A percentile compares a stretch with the other conserved stretches of the same genome.
phyloP scores from a whole-genome alignment of 2,329 filamentous ascomycete species.

The Cercospora janseana region DNA sequence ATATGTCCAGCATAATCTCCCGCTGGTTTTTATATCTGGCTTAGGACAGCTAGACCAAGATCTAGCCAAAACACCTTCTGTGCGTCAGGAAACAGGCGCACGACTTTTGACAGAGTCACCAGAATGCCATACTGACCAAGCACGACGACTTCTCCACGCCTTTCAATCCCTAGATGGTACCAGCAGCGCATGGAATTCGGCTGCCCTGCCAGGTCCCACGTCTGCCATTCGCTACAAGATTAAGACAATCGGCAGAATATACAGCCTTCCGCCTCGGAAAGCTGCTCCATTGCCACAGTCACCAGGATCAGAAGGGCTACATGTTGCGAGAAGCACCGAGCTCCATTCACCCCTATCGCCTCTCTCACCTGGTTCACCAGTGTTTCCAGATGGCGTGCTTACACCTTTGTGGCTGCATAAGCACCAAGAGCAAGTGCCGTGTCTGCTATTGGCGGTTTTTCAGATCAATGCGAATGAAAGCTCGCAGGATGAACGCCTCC shows the following conservation, averaged over 20 bases:
- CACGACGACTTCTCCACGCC: constrained; percentile 56
- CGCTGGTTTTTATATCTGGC: constrained; percentile 78
- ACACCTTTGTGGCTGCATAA: constrained; percentile 81
- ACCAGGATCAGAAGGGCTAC: constrained; percentile 38
- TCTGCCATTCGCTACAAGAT: constrained; percentile 32
- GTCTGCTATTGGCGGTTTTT: constrained; percentile 78
- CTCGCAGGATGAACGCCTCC: constrained; percentile 81
- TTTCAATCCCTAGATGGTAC: constrained; percentile 51
- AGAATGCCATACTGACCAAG: constrained; percentile 37
- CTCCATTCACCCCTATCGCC: constrained; percentile 91
- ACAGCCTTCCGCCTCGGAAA: constrained; percentile 61
- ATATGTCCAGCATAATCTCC: constrained; percentile 84
- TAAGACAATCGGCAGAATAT: constrained; percentile 66
- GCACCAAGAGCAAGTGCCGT: constrained; percentile 80
- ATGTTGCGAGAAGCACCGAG: constrained; percentile 43
- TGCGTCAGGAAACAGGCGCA: constrained; percentile 32
- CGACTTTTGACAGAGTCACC: constrained; percentile 28
- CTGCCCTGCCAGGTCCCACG: constrained; percentile 29
- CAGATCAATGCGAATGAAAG: constrained; percentile 70
- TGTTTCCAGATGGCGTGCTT: constrained; percentile 88
- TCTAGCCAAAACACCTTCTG: constrained; percentile 9
- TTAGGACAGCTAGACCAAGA: constrained; percentile 52
- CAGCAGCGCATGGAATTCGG: constrained; percentile 31
- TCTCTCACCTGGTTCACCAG: constrained; percentile 73
- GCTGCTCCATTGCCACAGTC: constrained; percentile 58